Percentiles rank a stretch among this genome's conserved stretches.
These are phyloP conservation scores for Paraphoma chrysanthemicola DNA, from an alignment of 2,329 filamentous ascomycete species.

Conservation along the genomic window DNA sequence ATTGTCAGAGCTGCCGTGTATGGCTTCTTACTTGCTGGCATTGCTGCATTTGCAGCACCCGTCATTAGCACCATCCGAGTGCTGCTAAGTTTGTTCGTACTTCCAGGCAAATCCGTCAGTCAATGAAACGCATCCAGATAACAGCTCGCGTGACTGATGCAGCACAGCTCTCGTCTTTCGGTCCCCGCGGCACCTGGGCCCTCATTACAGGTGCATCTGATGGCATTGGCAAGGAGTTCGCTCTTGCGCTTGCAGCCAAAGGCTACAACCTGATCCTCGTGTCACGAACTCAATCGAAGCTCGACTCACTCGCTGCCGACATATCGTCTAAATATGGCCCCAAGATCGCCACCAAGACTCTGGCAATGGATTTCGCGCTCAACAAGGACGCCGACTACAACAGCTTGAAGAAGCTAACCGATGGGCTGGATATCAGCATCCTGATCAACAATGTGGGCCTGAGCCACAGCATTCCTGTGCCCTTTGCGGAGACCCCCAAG, in stretches of 20 bases:
- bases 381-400: conserved; percentile 83
- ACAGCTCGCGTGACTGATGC: conserved; percentile 2
- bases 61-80: conserved; percentile 56
- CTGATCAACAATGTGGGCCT: conserved; percentile 97
- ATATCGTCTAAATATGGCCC: conserved; percentile 73
- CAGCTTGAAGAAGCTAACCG: conserved; percentile 70
- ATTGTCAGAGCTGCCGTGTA: conserved; percentile 35
- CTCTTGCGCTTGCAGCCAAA: conserved; percentile 84
- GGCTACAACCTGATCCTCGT: conserved; percentile 96
- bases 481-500: conserved; percentile 80
- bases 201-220: conserved; percentile 95
- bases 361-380: conserved; percentile 90
- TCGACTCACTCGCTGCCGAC: conserved; percentile 77
- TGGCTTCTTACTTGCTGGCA: conserved; percentile 37
- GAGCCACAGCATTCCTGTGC: conserved; percentile 90
- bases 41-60: conserved; percentile 38
- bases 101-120: conserved; percentile 57
- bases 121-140: conserved; percentile 9
- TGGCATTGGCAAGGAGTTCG: conserved; percentile 96
- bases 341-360: conserved; percentile 72
- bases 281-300: conserved; percentile 93
- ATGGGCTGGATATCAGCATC: conserved; percentile 80
- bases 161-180: conserved; percentile 80
- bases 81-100: conserved; percentile 57
- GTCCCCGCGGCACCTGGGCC: conserved; percentile 90